Percentiles rank a stretch among this genome's conserved stretches.
These are phyloP conservation scores for Chrysanthemum seticuspe DNA, from an alignment of 129 eudicot genomes.

Conservation along the genomic window DNA sequence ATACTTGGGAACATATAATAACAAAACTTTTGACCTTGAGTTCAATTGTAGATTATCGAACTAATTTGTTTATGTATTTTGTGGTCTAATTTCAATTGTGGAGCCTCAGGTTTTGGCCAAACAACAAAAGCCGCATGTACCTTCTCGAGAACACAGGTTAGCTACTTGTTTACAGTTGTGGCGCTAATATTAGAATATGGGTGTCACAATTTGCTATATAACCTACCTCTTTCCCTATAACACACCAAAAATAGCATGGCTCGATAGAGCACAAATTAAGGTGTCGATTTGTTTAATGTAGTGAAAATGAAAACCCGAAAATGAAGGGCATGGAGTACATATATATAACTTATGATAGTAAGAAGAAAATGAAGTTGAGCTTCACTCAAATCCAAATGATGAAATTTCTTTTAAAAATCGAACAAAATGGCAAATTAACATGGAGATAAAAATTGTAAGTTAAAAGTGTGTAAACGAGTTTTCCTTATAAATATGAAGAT, in stretches of 20 bases:
- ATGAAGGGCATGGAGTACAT: not conserved
- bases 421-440: not conserved
- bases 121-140: constrained; percentile 99
- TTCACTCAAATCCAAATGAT: not conserved
- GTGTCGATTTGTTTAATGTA: not conserved
- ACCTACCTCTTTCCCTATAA: not conserved
- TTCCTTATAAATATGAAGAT: too few relatives aligned
- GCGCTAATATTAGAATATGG: not conserved
- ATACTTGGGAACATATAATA: constrained; percentile 9
- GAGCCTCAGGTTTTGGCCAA: constrained; percentile 91
- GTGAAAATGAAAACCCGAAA: not conserved
- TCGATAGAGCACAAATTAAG: not conserved
- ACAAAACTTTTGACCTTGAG: not conserved
- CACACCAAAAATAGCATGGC: not conserved
- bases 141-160: constrained; percentile 94
- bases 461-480: not conserved
- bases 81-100: constrained; percentile 26
- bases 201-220: constrained; percentile 14
- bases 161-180: not conserved
- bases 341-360: not conserved
- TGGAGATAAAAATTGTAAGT: not conserved
- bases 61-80: constrained; percentile 11
- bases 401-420: not conserved
- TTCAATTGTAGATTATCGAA: constrained; percentile 18
- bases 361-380: not conserved